These are phyloP conservation scores for Colletotrichum scovillei DNA, from an alignment of 2,329 filamentous ascomycete species.

Conservation along the genomic window DNA sequence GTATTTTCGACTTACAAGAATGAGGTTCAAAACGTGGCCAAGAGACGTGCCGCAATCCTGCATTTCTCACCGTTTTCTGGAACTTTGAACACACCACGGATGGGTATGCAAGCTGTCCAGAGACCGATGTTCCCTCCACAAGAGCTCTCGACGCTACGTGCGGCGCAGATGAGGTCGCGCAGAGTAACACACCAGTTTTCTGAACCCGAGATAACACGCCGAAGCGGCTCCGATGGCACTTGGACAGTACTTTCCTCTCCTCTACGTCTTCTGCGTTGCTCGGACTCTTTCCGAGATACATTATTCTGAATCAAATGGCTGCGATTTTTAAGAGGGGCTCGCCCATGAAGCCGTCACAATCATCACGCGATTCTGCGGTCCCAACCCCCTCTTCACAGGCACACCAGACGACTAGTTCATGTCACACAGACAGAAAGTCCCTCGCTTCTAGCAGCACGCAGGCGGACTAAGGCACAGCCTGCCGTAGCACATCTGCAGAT, in stretches of 20 bases:
- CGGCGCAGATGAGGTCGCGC: not conserved
- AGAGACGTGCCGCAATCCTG: not conserved
- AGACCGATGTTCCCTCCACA: not conserved
- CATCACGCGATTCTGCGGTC: not conserved
- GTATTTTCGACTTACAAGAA: not conserved
- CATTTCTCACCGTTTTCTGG: not conserved
- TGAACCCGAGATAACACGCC: not conserved
- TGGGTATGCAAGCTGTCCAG: not conserved
- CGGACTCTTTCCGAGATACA: not conserved
- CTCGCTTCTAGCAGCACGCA: not conserved
- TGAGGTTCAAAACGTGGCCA: not conserved
- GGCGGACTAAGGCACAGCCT: not conserved
- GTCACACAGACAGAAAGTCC: not conserved
- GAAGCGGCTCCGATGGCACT: not conserved
- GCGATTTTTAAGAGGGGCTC: slow-evolving; percentile 5
- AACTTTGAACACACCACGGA: not conserved
- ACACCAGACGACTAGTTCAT: not conserved
- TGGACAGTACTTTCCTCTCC: not conserved
- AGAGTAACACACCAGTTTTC: not conserved
- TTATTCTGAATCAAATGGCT: not conserved
- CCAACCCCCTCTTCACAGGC: not conserved
- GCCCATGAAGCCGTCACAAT: not conserved
- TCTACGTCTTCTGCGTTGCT: not conserved
- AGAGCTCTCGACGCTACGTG: not conserved
- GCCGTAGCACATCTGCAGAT: not conserved